Percentiles rank a stretch among this genome's conserved stretches.
phyloP scores from a whole-genome alignment of 2,329 filamentous ascomycete genomes.

The Aurifilum marmelostoma region DNA sequence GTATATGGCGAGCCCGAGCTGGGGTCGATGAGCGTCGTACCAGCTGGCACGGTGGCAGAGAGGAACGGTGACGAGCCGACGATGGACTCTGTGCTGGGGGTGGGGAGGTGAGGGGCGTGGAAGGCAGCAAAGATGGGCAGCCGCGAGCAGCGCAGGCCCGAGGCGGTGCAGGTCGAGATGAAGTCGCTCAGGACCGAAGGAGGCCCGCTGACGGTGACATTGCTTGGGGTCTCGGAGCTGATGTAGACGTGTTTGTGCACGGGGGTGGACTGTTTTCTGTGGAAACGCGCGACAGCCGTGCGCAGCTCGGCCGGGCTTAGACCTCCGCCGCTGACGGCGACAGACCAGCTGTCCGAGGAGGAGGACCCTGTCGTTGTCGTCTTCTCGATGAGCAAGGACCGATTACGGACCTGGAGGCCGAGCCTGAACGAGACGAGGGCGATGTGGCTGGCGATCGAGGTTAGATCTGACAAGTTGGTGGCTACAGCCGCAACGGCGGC shows the following conservation, averaged over 20 bases:
- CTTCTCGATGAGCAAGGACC: not conserved
- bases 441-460: not conserved
- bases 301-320: not conserved
- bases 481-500: not conserved
- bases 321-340: not conserved
- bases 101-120: not conserved
- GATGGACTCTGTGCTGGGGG: not conserved
- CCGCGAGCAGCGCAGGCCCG: not conserved
- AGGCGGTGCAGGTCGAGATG: not conserved
- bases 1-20: not conserved
- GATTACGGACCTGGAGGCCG: not conserved
- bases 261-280: not conserved
- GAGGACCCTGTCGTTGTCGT: not conserved
- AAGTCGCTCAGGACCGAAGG: not conserved
- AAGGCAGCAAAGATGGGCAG: not conserved
- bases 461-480: not conserved
- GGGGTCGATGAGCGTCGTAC: not conserved
- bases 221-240: not conserved
- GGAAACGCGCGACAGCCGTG: not conserved
- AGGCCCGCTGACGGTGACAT: not conserved
- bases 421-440: not conserved
- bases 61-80: not conserved
- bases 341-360: not conserved
- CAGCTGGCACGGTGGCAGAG: not conserved
- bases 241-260: not conserved